Percentiles rank a stretch among this genome's conserved stretches.
phyloP scores from a whole-genome alignment of 2,329 filamentous ascomycete genomes.

The Trichoderma endophyticum region DNA sequence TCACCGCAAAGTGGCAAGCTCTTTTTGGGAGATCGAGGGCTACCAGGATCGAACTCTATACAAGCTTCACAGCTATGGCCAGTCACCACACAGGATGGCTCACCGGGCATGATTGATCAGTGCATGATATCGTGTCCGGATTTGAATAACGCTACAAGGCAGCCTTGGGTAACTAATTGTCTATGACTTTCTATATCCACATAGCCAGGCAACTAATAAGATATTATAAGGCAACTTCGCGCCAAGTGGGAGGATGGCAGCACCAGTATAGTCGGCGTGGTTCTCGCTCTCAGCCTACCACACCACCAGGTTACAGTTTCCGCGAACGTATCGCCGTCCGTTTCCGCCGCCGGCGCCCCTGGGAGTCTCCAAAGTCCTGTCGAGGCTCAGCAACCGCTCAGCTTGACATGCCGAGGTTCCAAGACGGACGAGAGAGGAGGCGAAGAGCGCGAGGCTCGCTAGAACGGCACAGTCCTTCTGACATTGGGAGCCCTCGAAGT shows the following conservation, averaged over 20 bases:
- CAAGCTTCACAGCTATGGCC: slow-evolving; percentile 5
- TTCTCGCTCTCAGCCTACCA: slow-evolving; percentile 27
- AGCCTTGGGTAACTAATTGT: slow-evolving; percentile 1
- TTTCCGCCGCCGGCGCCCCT: slow-evolving; percentile 27
- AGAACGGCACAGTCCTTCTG: slow-evolving; percentile 25
- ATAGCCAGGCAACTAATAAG: neutral
- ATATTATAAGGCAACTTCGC: neutral
- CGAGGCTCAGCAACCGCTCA: slow-evolving; percentile 18
- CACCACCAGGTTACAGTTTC: slow-evolving; percentile 25
- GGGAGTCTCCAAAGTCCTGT: slow-evolving; percentile 25
- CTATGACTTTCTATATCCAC: neutral
- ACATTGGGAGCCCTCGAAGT: slow-evolving; percentile 22
- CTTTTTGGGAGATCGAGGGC: slow-evolving; percentile 1
- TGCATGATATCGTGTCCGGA: slow-evolving; percentile 23
- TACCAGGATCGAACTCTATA: slow-evolving; percentile 1
- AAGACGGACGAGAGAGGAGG: slow-evolving; percentile 31
- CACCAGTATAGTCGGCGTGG: slow-evolving; percentile 20
- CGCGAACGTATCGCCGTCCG: slow-evolving; percentile 25
- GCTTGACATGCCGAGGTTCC: slow-evolving; percentile 18
- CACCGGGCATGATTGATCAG: neutral
- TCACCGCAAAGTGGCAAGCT: neutral
- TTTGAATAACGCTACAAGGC: slow-evolving; percentile 1
- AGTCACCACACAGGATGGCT: neutral
- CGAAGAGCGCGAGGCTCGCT: slow-evolving; percentile 31
- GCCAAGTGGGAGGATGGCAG: slow-evolving; percentile 16